Evolutionary conservation across 1,284 basidiomycete species (phyloP).

Genomic region (Marasmius tenuissimus): DNA sequence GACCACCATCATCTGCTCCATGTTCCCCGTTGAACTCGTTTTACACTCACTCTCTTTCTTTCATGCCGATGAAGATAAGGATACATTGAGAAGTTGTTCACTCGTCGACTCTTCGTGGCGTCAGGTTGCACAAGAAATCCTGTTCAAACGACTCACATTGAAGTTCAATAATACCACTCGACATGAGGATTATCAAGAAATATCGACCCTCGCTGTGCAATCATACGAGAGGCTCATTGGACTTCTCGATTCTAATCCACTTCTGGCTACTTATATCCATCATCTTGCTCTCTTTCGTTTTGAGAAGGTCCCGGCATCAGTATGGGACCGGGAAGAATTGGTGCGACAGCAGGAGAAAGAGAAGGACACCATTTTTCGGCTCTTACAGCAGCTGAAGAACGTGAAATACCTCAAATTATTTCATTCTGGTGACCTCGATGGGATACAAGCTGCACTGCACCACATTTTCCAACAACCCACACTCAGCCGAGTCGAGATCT

Average conservation of each 20-base stretch:
- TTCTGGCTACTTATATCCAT: not conserved
- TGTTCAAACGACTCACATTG: not conserved
- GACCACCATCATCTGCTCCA: not conserved
- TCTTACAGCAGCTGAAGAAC: not conserved
- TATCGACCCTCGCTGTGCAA: not conserved
- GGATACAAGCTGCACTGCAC: not conserved
- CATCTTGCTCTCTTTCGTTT: not conserved
- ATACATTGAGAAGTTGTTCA: not conserved
- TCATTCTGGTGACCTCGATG: not conserved
- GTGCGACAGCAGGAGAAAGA: not conserved
- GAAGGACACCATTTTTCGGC: not conserved
- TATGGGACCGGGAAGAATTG: not conserved
- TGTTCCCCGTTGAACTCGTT: not conserved
- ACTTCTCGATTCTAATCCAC: not conserved
- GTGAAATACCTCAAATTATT: not conserved
- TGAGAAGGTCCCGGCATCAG: not conserved
- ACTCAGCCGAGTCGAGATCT: not conserved
- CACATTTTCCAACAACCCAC: not conserved
- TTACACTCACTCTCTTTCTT: not conserved
- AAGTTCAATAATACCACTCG: not conserved
- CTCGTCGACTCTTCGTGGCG: not conserved
- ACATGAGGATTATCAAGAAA: not conserved
- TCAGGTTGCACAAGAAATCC: not conserved
- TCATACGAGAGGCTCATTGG: not conserved
- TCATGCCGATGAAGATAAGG: not conserved